Base-by-base conservation (phyloP, 305 asterid genomes). In the Rubia peregrina region DNA sequence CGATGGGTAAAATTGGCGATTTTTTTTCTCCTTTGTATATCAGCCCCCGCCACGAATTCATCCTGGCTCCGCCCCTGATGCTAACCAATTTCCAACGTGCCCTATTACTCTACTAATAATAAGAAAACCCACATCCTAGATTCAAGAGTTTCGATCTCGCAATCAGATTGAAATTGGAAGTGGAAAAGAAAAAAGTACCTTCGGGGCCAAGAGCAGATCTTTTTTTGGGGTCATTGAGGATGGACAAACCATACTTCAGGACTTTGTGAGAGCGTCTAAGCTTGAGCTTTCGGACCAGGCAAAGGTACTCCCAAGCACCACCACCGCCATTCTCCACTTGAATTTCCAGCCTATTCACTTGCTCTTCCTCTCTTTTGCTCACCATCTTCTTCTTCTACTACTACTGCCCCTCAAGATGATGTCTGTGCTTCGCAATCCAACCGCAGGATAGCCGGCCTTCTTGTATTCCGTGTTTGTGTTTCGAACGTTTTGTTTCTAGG, bases 161-260 rank as follows among this genome's bases (percentile, higher is more conserved):
- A 14, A 51, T 48, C 2, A 48, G 9, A 48, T 48, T 4, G 26
- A 24, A 24, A 56, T 7, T 19, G 11, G 19, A 56, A 56, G 0
- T 56, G 33, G 33, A 21, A 56, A n/a, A n/a, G 13, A 14, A 55
- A 5, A 51, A 69, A 49, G 22, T 51, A 51, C 98, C 98, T 82
- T 94, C 96, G 11, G 91, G 75, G 77, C 98, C 96, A 79, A 94
- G 96, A 73, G 96, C 90, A 76, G 95, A 87, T 88, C 98, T 85
- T 83, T 85, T 80, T 75, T 86, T 88, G 77, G 88, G 74, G 80
- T 91, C 93, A 77, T 82, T 85, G 13, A 94, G 87, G 73, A 94
- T 88, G 12, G 86, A 67, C 56, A 77, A 69, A 7, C 98, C 96
- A 72, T 85, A 79, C 57, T 49, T 90, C 74, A 89, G 75, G 67